Evolutionary conservation across 345 rosid species (phyloP), one percentile per base, ranked within the genome.

Genomic region (Sapria himalayana): DNA sequence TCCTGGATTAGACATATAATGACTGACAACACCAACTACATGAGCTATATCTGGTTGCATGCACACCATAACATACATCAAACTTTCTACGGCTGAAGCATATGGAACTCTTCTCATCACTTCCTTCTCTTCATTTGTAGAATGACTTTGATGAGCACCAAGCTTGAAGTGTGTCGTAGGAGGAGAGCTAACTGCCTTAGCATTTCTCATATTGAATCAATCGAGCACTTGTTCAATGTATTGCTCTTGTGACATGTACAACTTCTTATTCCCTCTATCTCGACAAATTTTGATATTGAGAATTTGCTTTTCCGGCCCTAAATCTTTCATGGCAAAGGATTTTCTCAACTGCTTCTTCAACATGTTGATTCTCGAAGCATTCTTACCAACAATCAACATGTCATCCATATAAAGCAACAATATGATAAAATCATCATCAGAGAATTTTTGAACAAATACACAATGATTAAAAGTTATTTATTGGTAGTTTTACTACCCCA

Each of bases 21-120:
- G 3, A 22, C 11, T 41, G 9, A 41, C 46, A 20, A 41, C 32
- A 2, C 32, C 33, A 41, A 22, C 15, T 3, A 19, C 29, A 20
- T 41, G 29, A 21, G 46, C 29, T 10, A 41, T 41, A 22, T 20
- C 31, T 5, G 3, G 19, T 12, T 34, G 16, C 3, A 17, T 47
- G 19, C 33, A 47, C 15, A 17, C 34, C 12, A 27, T 24, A 17
- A 21, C 11, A 2, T 23, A 47, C 32, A 47, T 36, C n/a, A 37
- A 36, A 5, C 24, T 12, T 23, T 34, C 21, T 9, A 37, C 22
- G 0, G 4, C 51, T n/a, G 7, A 23, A 13, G 42, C 33, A 16
- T 37, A 47, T 4, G 43, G 22, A 12, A 47, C 43, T 17, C 27
- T 23, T 16, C 25, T n/a, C 43, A 36, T 37, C 13, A 35, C 51